A percentile compares a stretch with the other conserved stretches of the same genome.
Evolutionary conservation across 2,329 filamentous ascomycete genomes (phyloP).

Genomic region (Teratosphaeria pseudoeucalypti): DNA sequence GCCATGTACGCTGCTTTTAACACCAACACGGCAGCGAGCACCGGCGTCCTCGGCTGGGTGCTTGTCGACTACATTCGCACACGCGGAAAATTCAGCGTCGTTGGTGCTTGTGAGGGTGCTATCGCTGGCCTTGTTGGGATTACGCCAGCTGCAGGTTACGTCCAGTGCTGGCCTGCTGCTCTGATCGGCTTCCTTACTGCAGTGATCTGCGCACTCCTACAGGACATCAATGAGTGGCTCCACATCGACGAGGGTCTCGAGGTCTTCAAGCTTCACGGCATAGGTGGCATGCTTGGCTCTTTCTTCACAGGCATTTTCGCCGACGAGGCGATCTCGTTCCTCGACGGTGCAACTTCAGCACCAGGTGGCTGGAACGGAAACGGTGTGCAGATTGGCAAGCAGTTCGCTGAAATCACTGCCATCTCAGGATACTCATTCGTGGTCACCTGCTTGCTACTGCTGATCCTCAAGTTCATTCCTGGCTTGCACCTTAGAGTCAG

Average conservation of each 20-base stretch:
- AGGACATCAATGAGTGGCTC: constrained; percentile 45
- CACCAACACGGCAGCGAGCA: constrained; percentile 46
- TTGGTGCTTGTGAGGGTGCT: constrained; percentile 47
- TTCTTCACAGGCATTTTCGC: constrained; percentile 51
- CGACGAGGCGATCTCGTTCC: constrained; percentile 34
- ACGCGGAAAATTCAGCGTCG: constrained; percentile 44
- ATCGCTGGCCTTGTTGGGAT: constrained; percentile 53
- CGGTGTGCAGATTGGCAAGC: constrained; percentile 45
- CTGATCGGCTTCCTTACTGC: constrained; percentile 48
- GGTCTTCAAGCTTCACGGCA: constrained; percentile 49
- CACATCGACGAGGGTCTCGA: constrained; percentile 49
- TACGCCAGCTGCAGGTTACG: constrained; percentile 45
- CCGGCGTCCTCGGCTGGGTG: constrained; percentile 46
- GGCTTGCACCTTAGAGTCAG: constrained; percentile 44
- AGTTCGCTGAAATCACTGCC: constrained; percentile 46
- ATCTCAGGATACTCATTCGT: constrained; percentile 45
- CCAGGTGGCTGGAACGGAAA: constrained; percentile 45
- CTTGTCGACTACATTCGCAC: constrained; percentile 43
- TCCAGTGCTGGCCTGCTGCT: constrained; percentile 44
- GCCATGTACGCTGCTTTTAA: constrained; percentile 48
- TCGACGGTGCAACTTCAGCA: constrained; percentile 41
- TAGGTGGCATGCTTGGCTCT: constrained; percentile 48
- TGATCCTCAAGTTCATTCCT: constrained; percentile 44
- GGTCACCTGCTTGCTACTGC: constrained; percentile 42
- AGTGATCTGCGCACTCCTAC: constrained; percentile 39